Evolutionary conservation across 23 red algal genomes (phyloP).

Genomic region (Chondrus crispus): DNA sequence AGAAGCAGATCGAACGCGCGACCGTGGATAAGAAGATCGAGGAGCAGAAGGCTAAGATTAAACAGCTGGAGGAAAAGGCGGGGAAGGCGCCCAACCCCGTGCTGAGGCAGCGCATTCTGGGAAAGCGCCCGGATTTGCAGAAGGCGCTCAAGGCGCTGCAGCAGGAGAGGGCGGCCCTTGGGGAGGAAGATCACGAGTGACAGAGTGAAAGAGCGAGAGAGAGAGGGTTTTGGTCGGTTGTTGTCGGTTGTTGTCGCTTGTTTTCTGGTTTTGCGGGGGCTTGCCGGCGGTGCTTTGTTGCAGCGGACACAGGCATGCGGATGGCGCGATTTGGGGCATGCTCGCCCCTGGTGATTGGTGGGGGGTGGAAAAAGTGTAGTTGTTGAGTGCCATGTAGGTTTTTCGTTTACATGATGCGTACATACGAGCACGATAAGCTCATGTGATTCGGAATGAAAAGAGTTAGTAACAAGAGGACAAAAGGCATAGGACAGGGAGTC

Average conservation of each 20-base stretch:
- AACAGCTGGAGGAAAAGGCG: slow-evolving; percentile 43
- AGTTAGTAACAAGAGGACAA: too few species aligned
- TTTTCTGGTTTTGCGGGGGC: too few species aligned
- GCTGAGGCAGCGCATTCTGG: slow-evolving; percentile 36
- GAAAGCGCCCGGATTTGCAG: slow-evolving; percentile 28
- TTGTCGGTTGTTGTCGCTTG: too few species aligned
- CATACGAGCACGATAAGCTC: too few species aligned
- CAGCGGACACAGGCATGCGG: too few species aligned
- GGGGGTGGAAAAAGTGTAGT: neutral
- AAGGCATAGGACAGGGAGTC: neutral
- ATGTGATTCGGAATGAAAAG: too few species aligned
- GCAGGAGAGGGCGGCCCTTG: slow-evolving; percentile 44
- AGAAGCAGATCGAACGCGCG: slow-evolving; percentile 49
- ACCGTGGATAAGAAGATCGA: slow-evolving; percentile 55
- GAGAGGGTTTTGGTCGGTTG: too few species aligned
- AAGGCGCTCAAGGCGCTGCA: slow-evolving; percentile 44
- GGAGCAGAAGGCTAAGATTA: slow-evolving; percentile 56
- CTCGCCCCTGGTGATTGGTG: too few species aligned
- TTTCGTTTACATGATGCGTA: neutral
- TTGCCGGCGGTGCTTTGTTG: too few species aligned
- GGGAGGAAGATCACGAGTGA: too few species aligned
- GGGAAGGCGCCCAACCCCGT: slow-evolving; percentile 45
- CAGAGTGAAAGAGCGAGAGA: too few species aligned
- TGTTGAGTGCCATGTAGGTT: neutral
- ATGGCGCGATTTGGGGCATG: too few species aligned